Evolutionary conservation across 2,329 filamentous ascomycete species (phyloP).

Genomic region (Thelonectria rubi): DNA sequence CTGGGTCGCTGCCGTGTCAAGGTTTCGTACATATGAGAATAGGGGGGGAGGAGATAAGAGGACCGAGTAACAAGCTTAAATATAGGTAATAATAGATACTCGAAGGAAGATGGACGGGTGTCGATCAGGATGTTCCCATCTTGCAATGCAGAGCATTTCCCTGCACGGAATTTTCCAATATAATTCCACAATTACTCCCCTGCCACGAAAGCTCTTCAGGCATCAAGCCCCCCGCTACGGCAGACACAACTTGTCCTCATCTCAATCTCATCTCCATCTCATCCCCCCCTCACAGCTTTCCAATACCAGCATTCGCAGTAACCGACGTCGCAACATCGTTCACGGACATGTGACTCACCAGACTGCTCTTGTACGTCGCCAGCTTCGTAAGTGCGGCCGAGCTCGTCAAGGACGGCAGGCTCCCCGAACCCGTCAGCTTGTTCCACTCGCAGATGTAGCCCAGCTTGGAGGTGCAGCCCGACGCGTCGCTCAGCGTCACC

Average conservation of each 20-base stretch:
- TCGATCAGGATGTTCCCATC: not conserved
- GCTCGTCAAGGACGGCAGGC: constrained; percentile 18
- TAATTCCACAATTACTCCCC: not conserved
- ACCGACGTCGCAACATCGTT: constrained; percentile 22
- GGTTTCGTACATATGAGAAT: not conserved
- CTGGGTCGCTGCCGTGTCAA: not conserved
- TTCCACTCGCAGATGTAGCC: constrained; percentile 21
- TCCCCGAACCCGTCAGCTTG: constrained; percentile 17
- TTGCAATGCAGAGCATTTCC: not conserved
- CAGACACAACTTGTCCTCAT: not conserved
- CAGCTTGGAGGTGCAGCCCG: not conserved
- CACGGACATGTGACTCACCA: constrained; percentile 24
- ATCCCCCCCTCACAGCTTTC: constrained; percentile 8
- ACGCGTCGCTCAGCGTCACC: constrained; percentile 37
- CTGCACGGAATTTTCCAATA: not conserved
- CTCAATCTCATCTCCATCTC: too few relatives aligned
- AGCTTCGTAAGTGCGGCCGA: constrained; percentile 16
- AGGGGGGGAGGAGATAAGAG: not conserved
- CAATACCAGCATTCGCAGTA: constrained; percentile 22
- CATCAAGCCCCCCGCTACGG: too few relatives aligned
- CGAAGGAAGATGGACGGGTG: not conserved
- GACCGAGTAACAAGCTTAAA: not conserved
- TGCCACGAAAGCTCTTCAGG: not conserved
- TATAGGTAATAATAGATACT: not conserved
- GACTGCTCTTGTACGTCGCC: constrained; percentile 17